Evolutionary conservation across 257 asterid species (phyloP), one percentile per base, ranked within the genome.

Genomic region (Euphrasia confusa): DNA sequence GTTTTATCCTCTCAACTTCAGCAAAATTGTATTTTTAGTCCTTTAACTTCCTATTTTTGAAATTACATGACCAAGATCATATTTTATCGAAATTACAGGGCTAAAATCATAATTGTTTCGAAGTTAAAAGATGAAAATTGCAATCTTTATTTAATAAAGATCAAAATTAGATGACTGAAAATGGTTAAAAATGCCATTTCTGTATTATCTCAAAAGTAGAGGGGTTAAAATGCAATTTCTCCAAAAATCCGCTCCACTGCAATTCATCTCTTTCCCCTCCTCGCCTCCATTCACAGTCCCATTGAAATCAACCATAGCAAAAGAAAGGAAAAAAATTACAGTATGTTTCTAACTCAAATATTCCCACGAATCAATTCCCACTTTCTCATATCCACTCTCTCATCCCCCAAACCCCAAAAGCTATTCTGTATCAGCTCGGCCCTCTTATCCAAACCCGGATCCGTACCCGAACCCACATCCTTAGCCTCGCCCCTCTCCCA

Each of bases 321-420:
- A 21, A 37, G 18, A 18, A 4, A 44, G 10, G 54, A 35, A 33
- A 56, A 26, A 45, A 4, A 70, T 18, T 21, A 21, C 24, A 21
- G 24, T 21, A 81, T 81, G 87, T 79, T 72, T 67, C 64, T 76
- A 2, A 68, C 75, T 7, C 75, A 71, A 52, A 68, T 42, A 48
- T 14, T 81, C 1, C 77, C 82, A 12, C 69, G 69, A 78, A 60
- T 81, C 64, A 72, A 80, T 35, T 60, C 72, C 56, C 73, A 69
- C 3, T 65, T 78, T 15, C 58, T 63, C 7, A 33, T 69, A 14
- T 33, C 58, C 35, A 68, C 71, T 2, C 49, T 71, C 37, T 15
- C 35, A 66, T 42, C 48, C 42, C 53, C 74, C 11, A 73, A 71
- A 42, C 60, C 76, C 61, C 73, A 13, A 6, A 72, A 70, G 14